These are phyloP conservation scores for Penicillium sp. DNA, from an alignment of 2,329 filamentous ascomycete genomes.

Conservation along the genomic window DNA sequence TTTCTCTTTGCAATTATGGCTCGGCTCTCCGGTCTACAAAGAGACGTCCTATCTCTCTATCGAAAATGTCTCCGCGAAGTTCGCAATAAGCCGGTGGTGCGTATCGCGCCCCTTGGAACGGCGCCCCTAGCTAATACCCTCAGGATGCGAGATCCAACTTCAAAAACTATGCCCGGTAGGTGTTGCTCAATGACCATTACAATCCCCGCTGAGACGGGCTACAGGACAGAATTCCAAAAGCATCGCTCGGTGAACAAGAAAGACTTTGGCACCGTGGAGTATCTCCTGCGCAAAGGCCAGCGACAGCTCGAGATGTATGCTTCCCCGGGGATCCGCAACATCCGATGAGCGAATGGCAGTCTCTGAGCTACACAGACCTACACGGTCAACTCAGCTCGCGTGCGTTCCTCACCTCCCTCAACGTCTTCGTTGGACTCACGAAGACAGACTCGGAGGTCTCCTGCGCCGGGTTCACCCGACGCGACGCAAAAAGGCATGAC, in stretches of 20 bases:
- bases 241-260: conserved; percentile 71
- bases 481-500: neutral
- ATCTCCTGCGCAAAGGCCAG: conserved; percentile 76
- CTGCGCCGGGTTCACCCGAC: neutral
- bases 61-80: conserved; percentile 80
- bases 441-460: neutral
- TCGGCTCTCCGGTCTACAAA: conserved; percentile 81
- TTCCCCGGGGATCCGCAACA: conserved; percentile 77
- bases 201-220: conserved; percentile 12
- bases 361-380: too few species aligned
- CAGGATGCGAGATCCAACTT: conserved; percentile 47
- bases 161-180: conserved; percentile 45
- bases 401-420: too few species aligned
- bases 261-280: conserved; percentile 84
- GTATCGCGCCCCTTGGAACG: conserved; percentile 20
- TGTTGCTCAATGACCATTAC: neutral
- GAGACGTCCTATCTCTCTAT: conserved; percentile 83
- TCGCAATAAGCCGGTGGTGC: conserved; percentile 75
- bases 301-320: conserved; percentile 81
- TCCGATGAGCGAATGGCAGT: conserved; percentile 42
- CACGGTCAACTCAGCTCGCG: neutral
- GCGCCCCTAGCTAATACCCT: conserved; percentile 3
- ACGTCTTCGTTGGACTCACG: neutral
- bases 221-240: conserved; percentile 75
- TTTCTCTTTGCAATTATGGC: conserved; percentile 25